Conservation (phyloP, 2,329 filamentous ascomycete genomes). For the Talaromyces pinophilus region DNA sequence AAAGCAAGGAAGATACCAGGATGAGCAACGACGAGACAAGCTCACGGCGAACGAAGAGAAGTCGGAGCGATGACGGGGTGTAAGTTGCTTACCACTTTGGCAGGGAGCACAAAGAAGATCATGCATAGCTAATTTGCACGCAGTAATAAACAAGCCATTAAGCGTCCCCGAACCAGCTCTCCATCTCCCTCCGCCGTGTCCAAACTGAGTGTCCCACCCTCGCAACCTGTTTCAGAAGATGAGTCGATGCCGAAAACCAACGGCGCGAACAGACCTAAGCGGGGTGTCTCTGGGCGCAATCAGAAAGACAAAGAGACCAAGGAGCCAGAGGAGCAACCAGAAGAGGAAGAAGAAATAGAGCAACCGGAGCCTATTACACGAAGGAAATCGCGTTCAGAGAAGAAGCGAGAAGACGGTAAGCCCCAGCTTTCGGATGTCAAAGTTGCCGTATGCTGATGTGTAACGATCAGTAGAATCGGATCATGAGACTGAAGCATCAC, state of each 20-base stretch:
- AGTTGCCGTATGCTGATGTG: not conserved
- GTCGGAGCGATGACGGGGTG: constrained; percentile 91
- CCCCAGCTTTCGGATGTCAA: not conserved
- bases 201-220: constrained; percentile 49
- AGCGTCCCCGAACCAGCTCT: constrained; percentile 81
- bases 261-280: constrained; percentile 61
- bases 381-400: constrained; percentile 79
- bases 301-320: constrained; percentile 52
- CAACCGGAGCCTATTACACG: constrained; percentile 74
- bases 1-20: constrained; percentile 80
- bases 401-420: constrained; percentile 74
- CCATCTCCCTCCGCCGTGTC: constrained; percentile 65
- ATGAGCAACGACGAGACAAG: constrained; percentile 53
- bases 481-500: constrained; percentile 61
- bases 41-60: constrained; percentile 73
- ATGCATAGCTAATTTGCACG: constrained; percentile 19
- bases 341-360: constrained; percentile 57
- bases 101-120: not conserved
- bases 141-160: constrained; percentile 70
- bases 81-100: constrained; percentile 54
- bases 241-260: constrained; percentile 52
- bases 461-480: constrained; percentile 62
- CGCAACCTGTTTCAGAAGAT: constrained; percentile 63
- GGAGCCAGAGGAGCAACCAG: constrained; percentile 57
- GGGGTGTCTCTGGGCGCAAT: constrained; percentile 55